Percentiles rank a stretch among this genome's conserved stretches.
phyloP scores from a whole-genome alignment of 1,284 basidiomycete species.

The Boletus mariae region DNA sequence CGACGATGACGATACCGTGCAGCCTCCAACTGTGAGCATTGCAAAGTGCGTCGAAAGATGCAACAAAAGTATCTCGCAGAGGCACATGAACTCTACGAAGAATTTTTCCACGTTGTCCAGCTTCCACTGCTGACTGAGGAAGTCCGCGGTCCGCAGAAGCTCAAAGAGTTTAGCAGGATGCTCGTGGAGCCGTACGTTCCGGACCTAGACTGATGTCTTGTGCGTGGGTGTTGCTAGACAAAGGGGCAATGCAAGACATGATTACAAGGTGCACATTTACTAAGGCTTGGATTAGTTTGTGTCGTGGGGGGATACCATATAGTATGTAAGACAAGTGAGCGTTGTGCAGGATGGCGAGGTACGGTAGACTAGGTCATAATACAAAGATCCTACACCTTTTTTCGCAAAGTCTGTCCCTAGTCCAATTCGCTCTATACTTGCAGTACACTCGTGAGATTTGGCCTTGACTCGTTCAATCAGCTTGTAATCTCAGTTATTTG shows the following conservation, averaged over 20 bases:
- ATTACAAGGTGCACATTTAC: not conserved
- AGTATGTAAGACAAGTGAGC: not conserved
- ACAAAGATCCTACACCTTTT: not conserved
- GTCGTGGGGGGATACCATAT: constrained; percentile 15
- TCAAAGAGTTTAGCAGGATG: constrained; percentile 88
- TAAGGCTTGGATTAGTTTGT: constrained; percentile 7
- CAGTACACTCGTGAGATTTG: not conserved
- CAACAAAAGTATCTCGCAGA: constrained; percentile 95
- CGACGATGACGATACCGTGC: not conserved
- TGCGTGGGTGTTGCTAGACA: not conserved
- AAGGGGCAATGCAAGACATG: not conserved
- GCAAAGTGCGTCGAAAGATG: constrained; percentile 92
- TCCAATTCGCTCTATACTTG: too few species aligned
- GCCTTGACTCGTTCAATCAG: too few species aligned
- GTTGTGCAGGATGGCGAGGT: not conserved
- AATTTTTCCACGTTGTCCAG: constrained; percentile 94
- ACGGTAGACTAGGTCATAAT: constrained; percentile 2
- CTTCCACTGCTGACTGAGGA: constrained; percentile 95
- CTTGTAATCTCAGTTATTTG: too few species aligned
- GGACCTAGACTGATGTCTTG: constrained; percentile 18
- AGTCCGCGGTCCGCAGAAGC: constrained; percentile 91
- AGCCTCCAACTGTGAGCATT: constrained; percentile 95
- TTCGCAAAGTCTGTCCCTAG: not conserved
- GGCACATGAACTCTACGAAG: constrained; percentile 93
- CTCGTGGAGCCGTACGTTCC: constrained; percentile 60